Evolutionary conservation across 805 yeast species (phyloP).

Genomic region (Starmerella riodocensis): DNA sequence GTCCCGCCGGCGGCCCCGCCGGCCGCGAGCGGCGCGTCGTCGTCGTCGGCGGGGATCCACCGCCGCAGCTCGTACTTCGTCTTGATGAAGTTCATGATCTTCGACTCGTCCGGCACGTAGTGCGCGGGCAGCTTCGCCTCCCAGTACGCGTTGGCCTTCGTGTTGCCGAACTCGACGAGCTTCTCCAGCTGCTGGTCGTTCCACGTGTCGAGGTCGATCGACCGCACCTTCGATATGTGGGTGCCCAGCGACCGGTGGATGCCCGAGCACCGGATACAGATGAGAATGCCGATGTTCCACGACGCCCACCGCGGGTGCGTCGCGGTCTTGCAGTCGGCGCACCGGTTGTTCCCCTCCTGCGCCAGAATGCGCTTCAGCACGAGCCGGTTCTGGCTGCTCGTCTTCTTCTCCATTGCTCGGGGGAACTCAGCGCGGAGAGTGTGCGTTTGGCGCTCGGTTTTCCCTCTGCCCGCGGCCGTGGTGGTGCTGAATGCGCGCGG

Average conservation of each 20-base stretch:
- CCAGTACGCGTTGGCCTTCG: constrained; percentile 68
- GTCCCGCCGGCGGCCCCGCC: constrained; percentile 13
- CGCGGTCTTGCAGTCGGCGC: constrained; percentile 86
- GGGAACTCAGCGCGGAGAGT: no score
- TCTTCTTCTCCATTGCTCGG: constrained; percentile 16
- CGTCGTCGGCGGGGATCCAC: constrained; percentile 46
- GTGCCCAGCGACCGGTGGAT: constrained; percentile 93
- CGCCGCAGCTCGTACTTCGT: constrained; percentile 84
- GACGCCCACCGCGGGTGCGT: constrained; percentile 96
- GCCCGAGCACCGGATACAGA: constrained; percentile 87
- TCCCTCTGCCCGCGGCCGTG: no score
- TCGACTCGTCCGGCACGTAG: constrained; percentile 69
- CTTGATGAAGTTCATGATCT: constrained; percentile 77
- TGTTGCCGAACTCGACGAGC: constrained; percentile 80
- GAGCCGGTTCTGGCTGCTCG: constrained; percentile 34
- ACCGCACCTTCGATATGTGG: constrained; percentile 82
- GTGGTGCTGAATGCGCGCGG: no score
- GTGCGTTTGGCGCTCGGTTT: no score
- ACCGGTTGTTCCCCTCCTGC: constrained; percentile 61
- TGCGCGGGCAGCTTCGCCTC: constrained; percentile 60
- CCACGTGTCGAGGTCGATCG: constrained; percentile 94
- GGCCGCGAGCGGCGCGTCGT: constrained; percentile 18
- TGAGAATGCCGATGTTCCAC: constrained; percentile 86
- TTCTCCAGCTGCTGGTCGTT: constrained; percentile 77
- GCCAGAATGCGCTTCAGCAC: constrained; percentile 61